Percentiles rank a stretch among this genome's conserved stretches.
Conservation (phyloP, 2,329 filamentous ascomycete genomes). For the Fusarium irregulare region DNA sequence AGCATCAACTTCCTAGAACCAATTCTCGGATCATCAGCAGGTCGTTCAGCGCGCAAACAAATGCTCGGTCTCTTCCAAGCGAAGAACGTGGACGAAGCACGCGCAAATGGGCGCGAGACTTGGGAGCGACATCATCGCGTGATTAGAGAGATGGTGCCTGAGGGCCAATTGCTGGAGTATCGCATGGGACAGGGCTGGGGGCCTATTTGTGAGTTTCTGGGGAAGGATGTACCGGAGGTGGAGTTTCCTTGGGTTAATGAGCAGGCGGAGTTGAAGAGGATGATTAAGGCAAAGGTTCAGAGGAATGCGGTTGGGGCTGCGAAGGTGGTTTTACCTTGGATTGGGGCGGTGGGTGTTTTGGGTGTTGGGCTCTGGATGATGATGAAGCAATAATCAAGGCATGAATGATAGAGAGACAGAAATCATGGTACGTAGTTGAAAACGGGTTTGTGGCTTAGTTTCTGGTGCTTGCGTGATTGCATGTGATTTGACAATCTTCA, state of each 20-base stretch:
- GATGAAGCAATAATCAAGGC: not conserved
- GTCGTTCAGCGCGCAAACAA: conserved; percentile 40
- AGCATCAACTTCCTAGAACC: conserved; percentile 43
- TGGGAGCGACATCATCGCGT: conserved; percentile 48
- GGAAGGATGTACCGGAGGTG: conserved; percentile 46
- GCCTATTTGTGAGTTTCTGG: conserved; percentile 53
- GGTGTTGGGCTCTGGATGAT: conserved; percentile 27
- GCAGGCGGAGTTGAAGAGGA: conserved; percentile 32
- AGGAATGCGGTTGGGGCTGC: conserved; percentile 14
- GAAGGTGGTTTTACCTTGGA: conserved; percentile 32
- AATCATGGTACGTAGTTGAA: not conserved
- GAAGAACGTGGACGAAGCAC: conserved; percentile 35
- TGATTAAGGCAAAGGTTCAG: conserved; percentile 17
- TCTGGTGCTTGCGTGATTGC: not conserved
- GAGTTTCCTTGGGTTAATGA: conserved; percentile 51
- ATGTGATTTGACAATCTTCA: not conserved
- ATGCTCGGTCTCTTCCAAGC: conserved; percentile 47
- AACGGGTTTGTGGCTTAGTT: not conserved
- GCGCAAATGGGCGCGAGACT: conserved; percentile 33
- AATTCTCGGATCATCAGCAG: conserved; percentile 49
- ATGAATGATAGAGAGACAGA: not conserved
- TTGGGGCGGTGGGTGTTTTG: conserved; percentile 13
- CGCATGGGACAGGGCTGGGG: conserved; percentile 51
- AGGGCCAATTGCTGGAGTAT: conserved; percentile 48
- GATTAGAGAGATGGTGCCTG: conserved; percentile 45